Evolutionary conservation across 192 early-diverging fungal genomes (phyloP).

Genomic region (Umbelopsis isabellina): DNA sequence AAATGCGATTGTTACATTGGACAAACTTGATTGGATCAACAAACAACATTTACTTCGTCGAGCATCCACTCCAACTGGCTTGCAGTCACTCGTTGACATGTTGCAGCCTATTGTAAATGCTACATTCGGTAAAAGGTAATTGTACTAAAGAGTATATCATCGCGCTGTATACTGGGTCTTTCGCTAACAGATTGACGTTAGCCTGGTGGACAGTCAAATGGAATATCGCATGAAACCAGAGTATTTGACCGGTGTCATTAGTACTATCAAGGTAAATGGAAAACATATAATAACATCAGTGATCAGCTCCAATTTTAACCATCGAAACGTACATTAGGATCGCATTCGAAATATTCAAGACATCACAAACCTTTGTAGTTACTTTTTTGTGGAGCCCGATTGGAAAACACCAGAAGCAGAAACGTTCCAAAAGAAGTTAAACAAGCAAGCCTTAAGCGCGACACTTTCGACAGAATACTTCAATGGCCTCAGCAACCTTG

Average conservation of each 20-base stretch:
- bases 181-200: background rate
- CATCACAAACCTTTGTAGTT: constrained; percentile 52
- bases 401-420: constrained; percentile 47
- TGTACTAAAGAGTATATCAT: background rate
- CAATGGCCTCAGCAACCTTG: background rate
- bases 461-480: constrained; percentile 11
- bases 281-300: no score
- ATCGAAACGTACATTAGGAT: constrained; percentile 32
- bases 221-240: constrained; percentile 30
- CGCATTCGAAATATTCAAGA: constrained; percentile 61
- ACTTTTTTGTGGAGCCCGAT: constrained; percentile 57
- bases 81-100: constrained; percentile 44
- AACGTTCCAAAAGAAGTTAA: constrained; percentile 42
- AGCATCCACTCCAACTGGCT: constrained; percentile 45
- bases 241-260: constrained; percentile 51
- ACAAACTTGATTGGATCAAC: constrained; percentile 79
- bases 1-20: constrained; percentile 61
- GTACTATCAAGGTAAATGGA: constrained; percentile 45
- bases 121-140: constrained; percentile 33
- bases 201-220: background rate
- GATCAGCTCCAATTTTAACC: background rate
- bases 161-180: background rate
- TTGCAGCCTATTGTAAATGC: constrained; percentile 37
- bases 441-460: constrained; percentile 33
- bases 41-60: constrained; percentile 63